Evolutionary conservation across 2,329 filamentous ascomycete species (phyloP).

Genomic region (Fonsecaea pedrosoi): DNA sequence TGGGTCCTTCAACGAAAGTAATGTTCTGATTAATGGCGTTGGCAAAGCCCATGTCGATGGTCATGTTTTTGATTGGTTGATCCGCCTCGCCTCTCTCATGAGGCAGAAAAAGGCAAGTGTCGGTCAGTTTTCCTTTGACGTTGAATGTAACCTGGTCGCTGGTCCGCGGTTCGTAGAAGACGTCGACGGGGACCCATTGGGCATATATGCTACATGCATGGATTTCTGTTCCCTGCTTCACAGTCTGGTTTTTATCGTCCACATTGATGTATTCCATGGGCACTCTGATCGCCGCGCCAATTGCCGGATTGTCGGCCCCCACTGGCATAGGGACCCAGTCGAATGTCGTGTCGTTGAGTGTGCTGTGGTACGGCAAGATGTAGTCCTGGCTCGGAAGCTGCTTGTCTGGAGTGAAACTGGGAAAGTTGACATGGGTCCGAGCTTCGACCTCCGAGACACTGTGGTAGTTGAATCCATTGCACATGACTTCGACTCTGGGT

Average conservation of each 20-base stretch:
- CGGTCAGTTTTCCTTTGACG: conserved; percentile 13
- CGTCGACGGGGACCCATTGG: conserved; percentile 33
- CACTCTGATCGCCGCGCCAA: conserved; percentile 26
- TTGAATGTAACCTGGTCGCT: conserved; percentile 29
- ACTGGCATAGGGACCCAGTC: conserved; percentile 31
- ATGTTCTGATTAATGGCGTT: conserved; percentile 32
- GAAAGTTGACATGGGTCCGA: conserved; percentile 27
- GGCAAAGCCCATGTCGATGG: conserved; percentile 30
- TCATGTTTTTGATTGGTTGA: conserved; percentile 24
- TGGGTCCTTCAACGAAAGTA: conserved; percentile 18
- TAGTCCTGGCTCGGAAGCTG: conserved; percentile 26
- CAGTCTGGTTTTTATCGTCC: conserved; percentile 8
- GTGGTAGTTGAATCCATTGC: conserved; percentile 24
- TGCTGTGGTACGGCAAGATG: conserved; percentile 28
- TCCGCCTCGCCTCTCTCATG: neutral
- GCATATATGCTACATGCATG: conserved; percentile 37
- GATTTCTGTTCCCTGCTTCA: conserved; percentile 26
- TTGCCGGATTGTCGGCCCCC: conserved; percentile 27
- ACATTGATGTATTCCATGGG: conserved; percentile 20
- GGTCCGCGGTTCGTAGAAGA: conserved; percentile 29
- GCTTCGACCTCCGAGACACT: conserved; percentile 22
- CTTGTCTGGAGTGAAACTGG: conserved; percentile 28
- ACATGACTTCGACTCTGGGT: conserved; percentile 32
- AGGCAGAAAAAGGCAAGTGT: conserved; percentile 25
- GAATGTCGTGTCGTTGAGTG: conserved; percentile 27